phyloP scores from a whole-genome alignment of 2,329 filamentous ascomycete species.

The Nigrospora oryzae region DNA sequence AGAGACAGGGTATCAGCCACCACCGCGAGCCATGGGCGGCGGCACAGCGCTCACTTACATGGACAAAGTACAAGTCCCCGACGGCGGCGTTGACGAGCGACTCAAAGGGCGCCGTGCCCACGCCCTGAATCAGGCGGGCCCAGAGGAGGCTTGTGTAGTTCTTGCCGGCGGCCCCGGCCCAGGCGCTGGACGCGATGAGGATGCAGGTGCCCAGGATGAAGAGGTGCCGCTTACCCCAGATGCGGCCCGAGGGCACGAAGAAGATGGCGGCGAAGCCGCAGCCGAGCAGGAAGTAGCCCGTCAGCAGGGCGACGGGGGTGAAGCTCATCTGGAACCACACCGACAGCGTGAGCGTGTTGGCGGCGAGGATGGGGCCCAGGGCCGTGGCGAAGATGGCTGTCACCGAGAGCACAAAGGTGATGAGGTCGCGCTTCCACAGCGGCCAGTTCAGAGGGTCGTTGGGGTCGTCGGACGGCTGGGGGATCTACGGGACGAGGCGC shows the following conservation, averaged over 20 bases:
- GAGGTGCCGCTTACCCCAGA: constrained; percentile 88
- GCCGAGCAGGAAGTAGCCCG: constrained; percentile 80
- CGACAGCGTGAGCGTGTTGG: constrained; percentile 74
- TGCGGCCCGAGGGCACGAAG: constrained; percentile 77
- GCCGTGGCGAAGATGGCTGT: constrained; percentile 77
- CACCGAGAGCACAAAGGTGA: constrained; percentile 70
- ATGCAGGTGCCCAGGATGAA: constrained; percentile 72
- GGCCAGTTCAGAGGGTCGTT: constrained; percentile 87
- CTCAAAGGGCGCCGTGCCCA: constrained; percentile 83
- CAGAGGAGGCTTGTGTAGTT: constrained; percentile 67
- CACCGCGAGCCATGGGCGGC: background rate
- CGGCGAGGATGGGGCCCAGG: constrained; percentile 78
- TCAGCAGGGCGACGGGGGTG: constrained; percentile 71
- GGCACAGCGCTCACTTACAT: constrained; percentile 41
- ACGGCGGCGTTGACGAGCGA: constrained; percentile 82
- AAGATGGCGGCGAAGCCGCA: constrained; percentile 75
- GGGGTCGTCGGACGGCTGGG: constrained; percentile 83
- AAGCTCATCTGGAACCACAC: constrained; percentile 58
- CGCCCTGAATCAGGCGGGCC: constrained; percentile 76
- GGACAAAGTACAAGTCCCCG: constrained; percentile 85
- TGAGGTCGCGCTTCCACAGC: constrained; percentile 74
- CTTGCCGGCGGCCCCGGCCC: constrained; percentile 62
- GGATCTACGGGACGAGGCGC: constrained; percentile 30
- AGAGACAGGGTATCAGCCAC: background rate
- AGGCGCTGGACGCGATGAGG: constrained; percentile 65